phyloP scores from a whole-genome alignment of 371 early-diverging fungal genomes.

The Mortierella sp. region DNA sequence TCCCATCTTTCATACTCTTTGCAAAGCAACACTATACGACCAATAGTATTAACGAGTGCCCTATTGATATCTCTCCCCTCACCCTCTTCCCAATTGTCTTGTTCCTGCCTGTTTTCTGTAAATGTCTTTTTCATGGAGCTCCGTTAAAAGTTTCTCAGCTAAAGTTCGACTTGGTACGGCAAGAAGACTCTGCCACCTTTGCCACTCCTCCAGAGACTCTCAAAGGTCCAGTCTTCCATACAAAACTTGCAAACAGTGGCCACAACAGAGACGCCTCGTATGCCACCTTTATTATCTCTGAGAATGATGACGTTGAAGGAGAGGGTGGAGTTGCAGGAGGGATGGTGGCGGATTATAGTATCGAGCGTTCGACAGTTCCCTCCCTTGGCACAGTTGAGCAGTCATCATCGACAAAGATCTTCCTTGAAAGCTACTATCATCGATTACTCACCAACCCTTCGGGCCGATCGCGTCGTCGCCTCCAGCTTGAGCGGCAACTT shows the following conservation, averaged over 20 bases:
- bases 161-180: constrained; percentile 42
- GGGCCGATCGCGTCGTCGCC: constrained; percentile 55
- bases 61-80: background rate
- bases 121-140: constrained; percentile 24
- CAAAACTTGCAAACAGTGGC: constrained; percentile 21
- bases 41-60: background rate
- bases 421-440: constrained; percentile 71
- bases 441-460: constrained; percentile 57
- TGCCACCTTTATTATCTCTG: constrained; percentile 38
- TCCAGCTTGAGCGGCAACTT: constrained; percentile 61
- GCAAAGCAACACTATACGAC: background rate
- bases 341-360: constrained; percentile 6
- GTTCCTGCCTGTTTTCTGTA: constrained; percentile 1
- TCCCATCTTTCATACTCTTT: background rate
- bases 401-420: constrained; percentile 67
- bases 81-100: background rate
- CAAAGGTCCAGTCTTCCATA: constrained; percentile 38
- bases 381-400: constrained; percentile 65
- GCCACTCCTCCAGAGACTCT: constrained; percentile 54
- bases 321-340: background rate
- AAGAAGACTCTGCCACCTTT: constrained; percentile 39
- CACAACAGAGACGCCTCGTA: constrained; percentile 48
- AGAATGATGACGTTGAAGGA: constrained; percentile 21
- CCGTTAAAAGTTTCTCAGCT: constrained; percentile 52
- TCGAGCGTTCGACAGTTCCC: constrained; percentile 39